Base-by-base conservation (phyloP, 176 grass and related monocot species). In the Cenchrus americanus region DNA sequence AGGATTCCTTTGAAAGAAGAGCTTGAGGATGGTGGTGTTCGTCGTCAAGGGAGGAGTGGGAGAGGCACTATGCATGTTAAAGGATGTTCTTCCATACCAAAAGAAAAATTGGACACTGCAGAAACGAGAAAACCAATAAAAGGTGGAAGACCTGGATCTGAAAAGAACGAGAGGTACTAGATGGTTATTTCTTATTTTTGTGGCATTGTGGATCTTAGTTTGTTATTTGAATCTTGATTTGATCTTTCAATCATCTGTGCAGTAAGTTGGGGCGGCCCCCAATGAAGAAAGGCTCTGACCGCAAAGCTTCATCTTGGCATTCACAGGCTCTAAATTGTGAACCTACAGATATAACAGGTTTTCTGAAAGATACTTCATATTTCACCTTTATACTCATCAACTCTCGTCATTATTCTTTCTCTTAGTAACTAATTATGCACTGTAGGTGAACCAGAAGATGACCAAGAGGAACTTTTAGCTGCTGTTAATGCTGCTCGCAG, bases 1-100 rank as follows among this genome's bases (percentile, higher is more conserved):
- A 97, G 74, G 68, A 76, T 89, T 71, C 81, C 84, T 66, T 88
- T 90, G 75, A 97, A 94, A 92, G 91, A 97, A 90, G 92, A 97
- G 64, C 82, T 92, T 77, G 86, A 89, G 85, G 82, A 90, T 88
- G 87, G 89, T 44, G 76, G 84, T 82, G 82, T 84, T 40, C 61
- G 66, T 52, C 84, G 81, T 59, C 87, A 89, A 42, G 94, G 92
- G 8, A 92, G 94, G 54, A 94, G 84, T 69, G 87, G 90, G 82
- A 94, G 89, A 67, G 87, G 89, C 32, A 75, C 77, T 64, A 60
- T 86, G 54, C 86, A 92, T 63, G 58, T 85, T 40, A 93, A 94
- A 60, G 83, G 87, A 24, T 85, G 89, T 66, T 88, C 87, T 82
- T 59, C 66, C 18, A 69, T 92, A 83, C 75, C 72, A 34, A 94